These are phyloP conservation scores for Sporothrix protearum DNA, from an alignment of 2,329 filamentous ascomycete genomes.

Conservation along the genomic window DNA sequence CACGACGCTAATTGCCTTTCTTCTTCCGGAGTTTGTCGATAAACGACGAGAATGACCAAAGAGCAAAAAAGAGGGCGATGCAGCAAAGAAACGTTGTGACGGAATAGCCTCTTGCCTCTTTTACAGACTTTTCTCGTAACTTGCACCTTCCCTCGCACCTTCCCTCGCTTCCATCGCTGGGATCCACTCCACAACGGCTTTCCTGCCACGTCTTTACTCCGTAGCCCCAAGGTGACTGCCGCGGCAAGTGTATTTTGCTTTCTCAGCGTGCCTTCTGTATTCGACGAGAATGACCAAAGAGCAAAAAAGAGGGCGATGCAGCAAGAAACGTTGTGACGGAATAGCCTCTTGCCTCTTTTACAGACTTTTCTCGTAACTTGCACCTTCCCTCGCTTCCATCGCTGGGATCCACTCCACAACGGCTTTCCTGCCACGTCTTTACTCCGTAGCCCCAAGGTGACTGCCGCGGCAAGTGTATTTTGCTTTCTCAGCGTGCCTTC, in stretches of 20 bases:
- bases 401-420: constrained; percentile 1
- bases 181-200: neutral
- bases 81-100: neutral
- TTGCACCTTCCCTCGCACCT: neutral
- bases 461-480: neutral
- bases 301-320: neutral
- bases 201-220: neutral
- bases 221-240: neutral
- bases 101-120: neutral
- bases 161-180: neutral
- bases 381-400: neutral
- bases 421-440: neutral
- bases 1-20: constrained; percentile 20
- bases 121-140: neutral
- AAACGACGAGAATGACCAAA: constrained; percentile 15
- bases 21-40: constrained; percentile 21
- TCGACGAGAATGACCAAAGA: constrained; percentile 4
- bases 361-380: neutral
- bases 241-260: constrained; percentile 1
- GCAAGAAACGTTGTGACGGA: neutral
- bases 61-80: neutral
- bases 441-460: neutral
- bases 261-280: neutral
- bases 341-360: neutral
- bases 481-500: constrained; percentile 14